Evolutionary conservation across 2,329 filamentous ascomycete genomes (phyloP).

Genomic region (Trichoderma hamatum): DNA sequence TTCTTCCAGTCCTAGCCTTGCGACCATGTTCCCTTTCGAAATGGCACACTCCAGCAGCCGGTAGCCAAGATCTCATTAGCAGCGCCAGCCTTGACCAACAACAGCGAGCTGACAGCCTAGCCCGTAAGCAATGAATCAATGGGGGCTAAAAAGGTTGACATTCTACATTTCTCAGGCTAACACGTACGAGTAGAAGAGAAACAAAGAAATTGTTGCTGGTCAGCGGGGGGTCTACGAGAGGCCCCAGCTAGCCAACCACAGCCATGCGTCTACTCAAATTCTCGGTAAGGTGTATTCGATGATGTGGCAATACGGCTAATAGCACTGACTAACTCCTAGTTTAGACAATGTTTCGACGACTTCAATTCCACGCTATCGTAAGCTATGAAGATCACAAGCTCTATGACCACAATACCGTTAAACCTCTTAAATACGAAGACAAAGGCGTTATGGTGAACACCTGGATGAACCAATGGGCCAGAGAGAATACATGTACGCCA

Average conservation of each 20-base stretch:
- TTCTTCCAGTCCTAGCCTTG: neutral
- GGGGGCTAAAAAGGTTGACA: neutral
- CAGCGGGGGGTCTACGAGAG: neutral
- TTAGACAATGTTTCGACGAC: too few species aligned
- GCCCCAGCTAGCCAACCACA: neutral
- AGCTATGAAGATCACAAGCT: neutral
- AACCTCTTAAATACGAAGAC: slow-evolving; percentile 29
- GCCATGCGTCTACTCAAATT: too few species aligned
- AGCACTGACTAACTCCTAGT: too few species aligned
- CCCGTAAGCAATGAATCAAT: neutral
- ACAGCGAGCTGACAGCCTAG: slow-evolving; percentile 70
- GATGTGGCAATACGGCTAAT: too few species aligned
- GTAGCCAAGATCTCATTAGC: slow-evolving; percentile 59
- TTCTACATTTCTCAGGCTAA: neutral
- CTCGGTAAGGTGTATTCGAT: too few species aligned
- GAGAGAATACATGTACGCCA: neutral
- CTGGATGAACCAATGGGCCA: neutral
- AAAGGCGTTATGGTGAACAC: slow-evolving; percentile 31
- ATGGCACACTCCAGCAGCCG: slow-evolving; percentile 42
- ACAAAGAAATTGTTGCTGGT: neutral
- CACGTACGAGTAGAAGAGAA: neutral
- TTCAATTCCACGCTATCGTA: too few species aligned
- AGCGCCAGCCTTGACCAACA: slow-evolving; percentile 71
- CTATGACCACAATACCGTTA: neutral
- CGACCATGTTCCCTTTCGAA: neutral